Conservation (phyloP, 176 grass and related monocot species). For the Hordeum marinum region DNA sequence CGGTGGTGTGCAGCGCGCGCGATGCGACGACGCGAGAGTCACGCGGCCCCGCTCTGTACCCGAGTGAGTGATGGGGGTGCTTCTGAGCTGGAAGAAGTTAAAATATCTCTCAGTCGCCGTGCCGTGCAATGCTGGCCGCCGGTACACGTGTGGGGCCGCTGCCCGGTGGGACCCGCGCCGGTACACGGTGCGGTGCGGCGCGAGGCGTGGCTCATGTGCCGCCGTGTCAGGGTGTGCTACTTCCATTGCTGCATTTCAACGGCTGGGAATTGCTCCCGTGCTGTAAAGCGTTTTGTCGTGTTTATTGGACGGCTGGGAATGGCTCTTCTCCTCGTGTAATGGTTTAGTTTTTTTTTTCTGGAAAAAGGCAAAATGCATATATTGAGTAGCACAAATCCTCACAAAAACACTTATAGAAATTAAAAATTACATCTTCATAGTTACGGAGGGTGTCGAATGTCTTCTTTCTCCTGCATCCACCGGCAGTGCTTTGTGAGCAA, state of each 20-base stretch:
- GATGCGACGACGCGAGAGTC: neutral
- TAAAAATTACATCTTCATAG: too few species aligned
- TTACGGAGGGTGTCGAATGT: too few species aligned
- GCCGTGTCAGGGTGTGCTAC: neutral
- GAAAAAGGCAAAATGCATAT: too few species aligned
- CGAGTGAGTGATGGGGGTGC: conserved; percentile 12
- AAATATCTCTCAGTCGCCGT: conserved; percentile 31
- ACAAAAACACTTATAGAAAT: too few species aligned
- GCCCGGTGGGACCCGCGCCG: neutral
- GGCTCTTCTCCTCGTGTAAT: neutral
- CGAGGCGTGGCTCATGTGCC: conserved; percentile 25
- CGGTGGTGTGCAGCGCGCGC: neutral
- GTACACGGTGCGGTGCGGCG: neutral
- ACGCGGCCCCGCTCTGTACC: neutral
- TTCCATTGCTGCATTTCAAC: conserved; percentile 3
- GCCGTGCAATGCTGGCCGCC: neutral
- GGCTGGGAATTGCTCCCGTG: conserved; percentile 28
- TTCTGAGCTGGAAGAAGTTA: neutral
- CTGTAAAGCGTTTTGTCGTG: neutral
- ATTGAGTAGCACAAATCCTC: too few species aligned
- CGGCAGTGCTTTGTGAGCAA: too few species aligned
- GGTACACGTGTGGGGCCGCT: neutral
- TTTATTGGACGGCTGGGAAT: conserved; percentile 15
- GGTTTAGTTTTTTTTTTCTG: neutral
- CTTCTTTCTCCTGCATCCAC: too few species aligned